phyloP scores from a whole-genome alignment of 495 filamentous ascomycete species.

The Penicillium lagena region DNA sequence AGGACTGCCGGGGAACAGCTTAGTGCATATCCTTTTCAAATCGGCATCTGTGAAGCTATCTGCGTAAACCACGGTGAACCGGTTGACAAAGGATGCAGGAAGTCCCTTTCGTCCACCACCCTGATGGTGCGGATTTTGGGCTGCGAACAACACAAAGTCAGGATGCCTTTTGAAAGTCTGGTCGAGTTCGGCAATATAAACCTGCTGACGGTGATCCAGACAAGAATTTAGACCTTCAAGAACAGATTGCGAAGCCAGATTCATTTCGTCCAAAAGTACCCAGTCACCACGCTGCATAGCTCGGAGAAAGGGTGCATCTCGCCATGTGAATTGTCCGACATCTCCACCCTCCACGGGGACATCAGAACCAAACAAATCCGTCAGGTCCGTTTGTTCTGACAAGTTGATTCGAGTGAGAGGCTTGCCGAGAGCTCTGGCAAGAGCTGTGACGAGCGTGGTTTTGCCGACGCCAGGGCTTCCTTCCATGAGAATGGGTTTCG shows the following conservation, averaged over 20 bases:
- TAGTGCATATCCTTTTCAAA: constrained; percentile 71
- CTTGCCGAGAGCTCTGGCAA: constrained; percentile 70
- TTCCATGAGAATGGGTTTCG: constrained; percentile 88
- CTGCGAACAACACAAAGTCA: constrained; percentile 86
- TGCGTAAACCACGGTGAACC: constrained; percentile 95
- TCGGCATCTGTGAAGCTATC: constrained; percentile 80
- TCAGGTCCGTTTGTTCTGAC: constrained; percentile 94
- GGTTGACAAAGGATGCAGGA: constrained; percentile 92
- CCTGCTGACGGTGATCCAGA: constrained; percentile 92
- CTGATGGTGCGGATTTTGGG: constrained; percentile 96
- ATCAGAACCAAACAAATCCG: constrained; percentile 96
- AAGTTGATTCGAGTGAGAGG: constrained; percentile 90
- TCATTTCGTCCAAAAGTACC: constrained; percentile 99
- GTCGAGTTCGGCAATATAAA: constrained; percentile 91
- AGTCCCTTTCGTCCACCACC: constrained; percentile 94
- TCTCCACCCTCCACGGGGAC: constrained; percentile 85
- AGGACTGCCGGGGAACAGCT: constrained; percentile 61
- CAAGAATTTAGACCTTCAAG: constrained; percentile 96
- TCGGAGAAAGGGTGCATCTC: constrained; percentile 88
- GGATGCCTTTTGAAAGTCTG: constrained; percentile 87
- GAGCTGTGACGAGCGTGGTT: constrained; percentile 81
- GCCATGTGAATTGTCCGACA: constrained; percentile 86
- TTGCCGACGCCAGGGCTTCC: constrained; percentile 97
- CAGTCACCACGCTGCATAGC: constrained; percentile 95
- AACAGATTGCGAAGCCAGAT: constrained; percentile 92